Evolutionary conservation across 805 yeast genomes (phyloP), one percentile per base, ranked within the genome.

Genomic region (Lipomyces spencermartinsiae): DNA sequence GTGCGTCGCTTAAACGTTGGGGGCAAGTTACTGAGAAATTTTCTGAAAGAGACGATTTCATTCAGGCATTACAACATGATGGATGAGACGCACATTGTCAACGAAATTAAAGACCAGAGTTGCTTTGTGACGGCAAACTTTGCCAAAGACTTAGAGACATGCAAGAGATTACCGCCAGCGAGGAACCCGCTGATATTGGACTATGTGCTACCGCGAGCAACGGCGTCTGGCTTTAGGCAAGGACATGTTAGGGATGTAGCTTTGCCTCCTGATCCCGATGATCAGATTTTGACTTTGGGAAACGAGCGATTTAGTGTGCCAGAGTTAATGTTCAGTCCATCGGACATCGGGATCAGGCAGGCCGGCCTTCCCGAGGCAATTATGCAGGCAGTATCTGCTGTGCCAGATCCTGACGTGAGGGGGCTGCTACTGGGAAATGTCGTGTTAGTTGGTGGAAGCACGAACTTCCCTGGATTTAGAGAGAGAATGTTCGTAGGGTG

Each of bases 221-320:
- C 91, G 1, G 89, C 93, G 7, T 85, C 88, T 57, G 29, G 73
- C 63, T 53, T 72, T 75, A 34, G 65, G 64, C 82, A 87, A 9
- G 99, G 99, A 0, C 90, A 88, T 74, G 86, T 90, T 0, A 77
- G 82, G 6, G 80, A 83, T 8, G 70, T 72, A 7, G 70, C 71
- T 46, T 74, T 71, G 4, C 56, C 58, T 4, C 35, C 34, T 16
- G 62, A 59, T 25, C 62, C 68, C 72, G 77, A 68, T 34, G 75
- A 73, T 22, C 97, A 93, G 77, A 82, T 88, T 0, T 79, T 94
- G 49, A 80, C 83, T 61, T 82, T 95, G 5, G 83, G 83, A 33
- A 98, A 94, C 77, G 99, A 95, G 78, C 79, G 97, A 65, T 94
- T 95, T 78, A 84, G 91, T 1, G 86, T 91, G 1, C 97, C 98